Base-by-base conservation (phyloP, 2,329 filamentous ascomycete genomes). In the Ceratocystiopsis brevicomis region DNA sequence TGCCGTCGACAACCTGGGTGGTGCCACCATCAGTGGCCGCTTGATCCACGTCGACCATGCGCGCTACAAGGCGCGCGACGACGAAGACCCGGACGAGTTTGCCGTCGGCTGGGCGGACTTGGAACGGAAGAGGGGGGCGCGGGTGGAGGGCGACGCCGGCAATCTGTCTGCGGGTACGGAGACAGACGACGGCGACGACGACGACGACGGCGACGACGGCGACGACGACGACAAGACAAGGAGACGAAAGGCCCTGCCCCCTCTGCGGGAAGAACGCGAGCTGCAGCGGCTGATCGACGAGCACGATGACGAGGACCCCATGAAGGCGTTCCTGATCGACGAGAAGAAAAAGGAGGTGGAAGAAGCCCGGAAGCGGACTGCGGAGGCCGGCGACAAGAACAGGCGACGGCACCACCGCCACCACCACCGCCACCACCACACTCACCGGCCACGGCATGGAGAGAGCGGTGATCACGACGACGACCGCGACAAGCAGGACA, bases 221-320 rank as follows among this genome's bases (percentile, higher is more conserved):
- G 38, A 11, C 40, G 21, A 0, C n/a, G 35, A 19, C 13, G 3
- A 12, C 14, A 25, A 2, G 12, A 37, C 33, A 49, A 57, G 61
- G 38, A 30, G 19, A 32, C 5, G 32, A 44, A 30, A 81, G 45
- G 78, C 79, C 2, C 59, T 82, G 64, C 25, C 25, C 6, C 25
- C 25, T 2, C 60, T 94, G 12, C 80, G 76, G 47, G 87, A 95
- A 56, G 87, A 96, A 62, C 65, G 67, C 44, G 87, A 96, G 57
- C 61, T 96, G 41, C 74, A 75, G 41, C 69, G 76, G 38, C 59
- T 96, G 44, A 75, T 92, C 42, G 65, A 72, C 43, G 78, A 88
- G 15, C 81, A 92, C 50, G 90, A 96, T 50, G 87, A 95, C 19
- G 88, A 96, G 48, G 90, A 98, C 58, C 90, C 90, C 0, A 98